Evolutionary conservation across 495 filamentous ascomycete species (phyloP).

Genomic region (Hypoxylon fragiforme): DNA sequence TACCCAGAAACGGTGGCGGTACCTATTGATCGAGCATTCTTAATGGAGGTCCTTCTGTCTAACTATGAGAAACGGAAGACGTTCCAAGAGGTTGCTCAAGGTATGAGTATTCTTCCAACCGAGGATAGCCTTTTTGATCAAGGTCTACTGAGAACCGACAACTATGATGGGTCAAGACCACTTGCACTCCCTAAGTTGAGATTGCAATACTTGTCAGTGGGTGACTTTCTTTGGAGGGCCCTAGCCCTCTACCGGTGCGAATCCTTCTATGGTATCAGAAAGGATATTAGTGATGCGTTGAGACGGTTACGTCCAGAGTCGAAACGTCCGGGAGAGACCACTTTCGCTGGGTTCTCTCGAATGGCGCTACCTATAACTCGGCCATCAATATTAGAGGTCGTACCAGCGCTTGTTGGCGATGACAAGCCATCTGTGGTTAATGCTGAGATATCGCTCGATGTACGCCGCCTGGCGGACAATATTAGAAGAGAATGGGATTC

Average conservation of each 20-base stretch:
- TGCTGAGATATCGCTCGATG: constrained; percentile 87
- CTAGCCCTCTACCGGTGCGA: constrained; percentile 88
- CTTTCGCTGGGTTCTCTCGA: constrained; percentile 83
- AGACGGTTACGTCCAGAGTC: constrained; percentile 76
- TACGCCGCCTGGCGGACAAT: constrained; percentile 72
- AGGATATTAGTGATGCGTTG: constrained; percentile 81
- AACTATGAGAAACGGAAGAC: constrained; percentile 75
- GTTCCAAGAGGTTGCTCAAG: constrained; percentile 77
- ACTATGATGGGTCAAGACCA: constrained; percentile 85
- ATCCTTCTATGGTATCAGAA: constrained; percentile 90
- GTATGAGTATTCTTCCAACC: constrained; percentile 77
- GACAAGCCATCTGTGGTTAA: constrained; percentile 81
- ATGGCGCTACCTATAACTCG: constrained; percentile 89
- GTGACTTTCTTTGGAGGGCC: constrained; percentile 94
- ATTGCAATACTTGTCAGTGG: constrained; percentile 90
- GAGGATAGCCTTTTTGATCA: constrained; percentile 84
- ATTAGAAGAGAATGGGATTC: constrained; percentile 89
- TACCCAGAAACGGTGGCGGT: constrained; percentile 76
- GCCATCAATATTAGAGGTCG: constrained; percentile 85
- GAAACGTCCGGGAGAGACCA: constrained; percentile 62
- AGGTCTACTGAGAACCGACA: constrained; percentile 80
- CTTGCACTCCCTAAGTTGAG: constrained; percentile 94
- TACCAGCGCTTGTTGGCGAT: constrained; percentile 82
- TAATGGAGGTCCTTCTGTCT: constrained; percentile 76
- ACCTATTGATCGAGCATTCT: constrained; percentile 64